Evolutionary conservation across 1,139 yeast species (phyloP), one percentile per base, ranked within the genome.

Genomic region (Magnusiomyces ingens): DNA sequence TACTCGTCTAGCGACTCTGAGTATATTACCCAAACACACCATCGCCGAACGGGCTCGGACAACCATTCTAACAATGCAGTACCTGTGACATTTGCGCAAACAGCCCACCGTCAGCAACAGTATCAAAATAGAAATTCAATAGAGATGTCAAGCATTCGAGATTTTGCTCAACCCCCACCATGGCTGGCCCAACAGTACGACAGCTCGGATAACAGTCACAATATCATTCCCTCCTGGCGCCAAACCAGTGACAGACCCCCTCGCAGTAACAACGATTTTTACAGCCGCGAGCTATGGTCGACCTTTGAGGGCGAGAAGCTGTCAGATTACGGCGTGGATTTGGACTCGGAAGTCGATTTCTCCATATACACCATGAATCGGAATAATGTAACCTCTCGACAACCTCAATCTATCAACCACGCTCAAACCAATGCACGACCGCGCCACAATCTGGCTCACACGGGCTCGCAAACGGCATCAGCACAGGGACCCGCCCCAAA

Each of bases 291-390:
- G 21, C 75, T 79, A 50, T 91, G 96, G 96, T 71, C 71, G 56
- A 90, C 88, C 64, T 84, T 78, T 48, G 76, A 85, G 67, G 99
- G 99, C 8, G 98, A 91, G 63, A 77, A 79, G 3, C 71, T 93
- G 52, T 77, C 77, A 46, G 96, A 89, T 68, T 90, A 81, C 67
- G 98, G 98, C 1, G 98, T 93, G 1, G 97, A 91, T 65, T 59
- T 81, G 3, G 89, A 83, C 2, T 80, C 83, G 0, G 90, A 82
- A 60, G 70, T 48, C 36, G 49, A 47, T 15, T 17, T 36, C 8
- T 37, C 49, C 11, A 11, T 21, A 5, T 47, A 36, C 62, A 67
- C 60, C 55, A 65, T 51, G 67, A 63, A 47, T 29, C 59, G 32
- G 21, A 19, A 13, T 10, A 47, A 36, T 19, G 11, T 42, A 10